phyloP scores from a whole-genome alignment of 1,284 basidiomycete species.

The Ceratobasidium papillatum region DNA sequence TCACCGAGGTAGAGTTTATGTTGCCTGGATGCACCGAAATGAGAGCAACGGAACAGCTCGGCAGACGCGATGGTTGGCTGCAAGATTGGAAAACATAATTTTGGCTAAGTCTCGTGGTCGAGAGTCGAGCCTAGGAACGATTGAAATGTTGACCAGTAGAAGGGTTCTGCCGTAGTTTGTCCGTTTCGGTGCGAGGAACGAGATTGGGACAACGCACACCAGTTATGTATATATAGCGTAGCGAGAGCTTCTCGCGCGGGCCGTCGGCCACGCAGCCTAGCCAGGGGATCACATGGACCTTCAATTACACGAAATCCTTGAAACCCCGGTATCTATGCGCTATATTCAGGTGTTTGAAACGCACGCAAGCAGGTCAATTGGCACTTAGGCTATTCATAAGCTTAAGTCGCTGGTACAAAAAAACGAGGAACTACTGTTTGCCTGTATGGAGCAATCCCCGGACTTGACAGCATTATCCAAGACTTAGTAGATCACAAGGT shows the following conservation, averaged over 20 bases:
- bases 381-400: background rate
- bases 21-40: conserved; percentile 13
- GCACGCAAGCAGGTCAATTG: background rate
- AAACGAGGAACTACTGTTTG: background rate
- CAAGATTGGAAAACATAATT: background rate
- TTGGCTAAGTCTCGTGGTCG: conserved; percentile 11
- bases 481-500: conserved; percentile 14
- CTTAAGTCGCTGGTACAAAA: background rate
- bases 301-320: background rate
- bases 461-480: background rate
- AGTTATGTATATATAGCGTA: no score
- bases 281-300: background rate
- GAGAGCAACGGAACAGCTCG: background rate
- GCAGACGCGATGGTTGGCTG: conserved; percentile 3
- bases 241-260: background rate
- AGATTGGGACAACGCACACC: background rate
- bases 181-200: conserved; percentile 3
- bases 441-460: background rate
- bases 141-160: background rate
- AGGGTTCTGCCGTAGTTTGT: conserved; percentile 14
- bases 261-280: background rate
- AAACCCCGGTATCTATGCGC: background rate
- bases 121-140: background rate
- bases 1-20: conserved; percentile 10
- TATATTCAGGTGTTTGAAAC: no score